phyloP scores from a whole-genome alignment of 1,284 basidiomycete genomes.

The Microbotryomycetes sp. region DNA sequence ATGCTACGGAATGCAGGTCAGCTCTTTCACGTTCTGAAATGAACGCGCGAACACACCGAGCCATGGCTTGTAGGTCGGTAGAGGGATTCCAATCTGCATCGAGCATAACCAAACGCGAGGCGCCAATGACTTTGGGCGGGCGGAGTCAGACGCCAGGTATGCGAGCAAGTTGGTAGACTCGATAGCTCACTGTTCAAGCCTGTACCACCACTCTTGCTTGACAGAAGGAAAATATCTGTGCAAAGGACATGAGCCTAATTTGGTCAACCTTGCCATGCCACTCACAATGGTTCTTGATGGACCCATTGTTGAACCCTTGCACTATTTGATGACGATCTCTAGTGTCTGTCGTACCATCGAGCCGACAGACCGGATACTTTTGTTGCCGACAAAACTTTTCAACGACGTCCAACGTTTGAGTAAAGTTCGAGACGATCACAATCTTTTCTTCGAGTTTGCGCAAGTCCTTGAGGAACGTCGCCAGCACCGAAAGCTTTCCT shows the following conservation, averaged over 20 bases:
- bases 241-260: conserved; percentile 38
- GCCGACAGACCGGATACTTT: conserved; percentile 68
- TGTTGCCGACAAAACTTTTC: conserved; percentile 74
- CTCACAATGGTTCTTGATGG: conserved; percentile 60
- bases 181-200: conserved; percentile 61
- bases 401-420: conserved; percentile 79
- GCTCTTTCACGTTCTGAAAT: conserved; percentile 5
- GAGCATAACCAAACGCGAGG: conserved; percentile 65
- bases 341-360: conserved; percentile 64
- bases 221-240: conserved; percentile 75
- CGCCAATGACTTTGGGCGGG: conserved; percentile 44
- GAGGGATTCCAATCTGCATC: conserved; percentile 98
- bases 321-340: conserved; percentile 72
- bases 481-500: conserved; percentile 77
- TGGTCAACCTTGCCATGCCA: conserved; percentile 35
- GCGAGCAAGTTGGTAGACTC: conserved; percentile 37
- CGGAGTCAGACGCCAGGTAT: background rate
- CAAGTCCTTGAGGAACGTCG: conserved; percentile 61
- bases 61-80: conserved; percentile 95
- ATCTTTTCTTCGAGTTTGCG: conserved; percentile 74
- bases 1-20: conserved; percentile 17
- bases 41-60: conserved; percentile 53
- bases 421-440: conserved; percentile 52
- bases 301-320: conserved; percentile 68
- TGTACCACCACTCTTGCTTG: conserved; percentile 91